Percentiles rank a stretch among this genome's conserved stretches.
Conservation (phyloP, 768 basidiomycete species). For the Ramaria sp. region DNA sequence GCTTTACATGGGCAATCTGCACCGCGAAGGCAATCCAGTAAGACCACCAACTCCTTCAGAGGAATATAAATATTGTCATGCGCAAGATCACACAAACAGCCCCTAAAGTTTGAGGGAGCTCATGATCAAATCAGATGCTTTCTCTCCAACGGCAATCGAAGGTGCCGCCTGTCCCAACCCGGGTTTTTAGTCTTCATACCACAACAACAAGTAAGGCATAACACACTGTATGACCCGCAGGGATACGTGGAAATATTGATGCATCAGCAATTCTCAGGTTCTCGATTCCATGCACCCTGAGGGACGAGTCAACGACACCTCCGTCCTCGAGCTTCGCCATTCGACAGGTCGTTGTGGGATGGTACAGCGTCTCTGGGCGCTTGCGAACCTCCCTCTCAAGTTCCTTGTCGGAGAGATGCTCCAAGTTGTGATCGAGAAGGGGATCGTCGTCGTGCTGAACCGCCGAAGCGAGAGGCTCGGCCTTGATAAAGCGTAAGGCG, state of each 20-base stretch:
- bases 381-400: not conserved
- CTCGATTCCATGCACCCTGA: conserved; percentile 46
- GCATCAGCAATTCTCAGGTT: conserved; percentile 52
- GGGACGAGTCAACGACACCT: conserved; percentile 47
- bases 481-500: conserved; percentile 27
- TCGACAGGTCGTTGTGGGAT: conserved; percentile 45
- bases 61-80: too few species aligned
- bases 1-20: too few species aligned
- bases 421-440: conserved; percentile 7
- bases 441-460: conserved; percentile 3
- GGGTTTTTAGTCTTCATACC: not conserved
- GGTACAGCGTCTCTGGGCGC: conserved; percentile 23
- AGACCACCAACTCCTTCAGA: too few species aligned
- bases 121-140: conserved; percentile 22
- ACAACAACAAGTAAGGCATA: too few species aligned
- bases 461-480: conserved; percentile 24
- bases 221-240: conserved; percentile 9
- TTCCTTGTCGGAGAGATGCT: conserved; percentile 3
- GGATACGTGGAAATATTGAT: conserved; percentile 37
- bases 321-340: conserved; percentile 44
- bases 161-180: conserved; percentile 15
- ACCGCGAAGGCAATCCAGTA: too few species aligned
- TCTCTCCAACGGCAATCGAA: conserved; percentile 20
- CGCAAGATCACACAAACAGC: too few species aligned
- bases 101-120: too few species aligned